Conservation (phyloP, 495 filamentous ascomycete genomes). For the Arthonia radiata region DNA sequence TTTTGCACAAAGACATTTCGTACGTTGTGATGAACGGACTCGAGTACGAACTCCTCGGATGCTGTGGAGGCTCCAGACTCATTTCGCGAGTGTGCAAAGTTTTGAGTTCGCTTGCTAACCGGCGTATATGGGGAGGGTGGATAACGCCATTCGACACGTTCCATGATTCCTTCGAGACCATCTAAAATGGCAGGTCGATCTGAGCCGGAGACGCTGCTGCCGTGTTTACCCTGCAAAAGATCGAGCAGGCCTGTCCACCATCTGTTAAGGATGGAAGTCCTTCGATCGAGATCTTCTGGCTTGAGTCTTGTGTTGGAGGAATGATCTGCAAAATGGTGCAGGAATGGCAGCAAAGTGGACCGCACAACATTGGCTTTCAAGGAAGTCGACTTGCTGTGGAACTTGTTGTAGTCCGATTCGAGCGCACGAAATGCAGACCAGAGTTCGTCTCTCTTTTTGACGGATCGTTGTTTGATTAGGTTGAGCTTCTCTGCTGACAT, state of each 20-base stretch:
- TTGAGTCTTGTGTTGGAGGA: conserved; percentile 38
- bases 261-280: conserved; percentile 63
- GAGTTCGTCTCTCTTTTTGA: conserved; percentile 56
- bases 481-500: conserved; percentile 16
- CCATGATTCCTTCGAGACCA: conserved; percentile 65
- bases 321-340: conserved; percentile 46
- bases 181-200: conserved; percentile 68
- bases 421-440: conserved; percentile 64
- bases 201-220: conserved; percentile 45
- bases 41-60: conserved; percentile 60
- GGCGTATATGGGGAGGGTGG: conserved; percentile 39
- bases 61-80: conserved; percentile 31
- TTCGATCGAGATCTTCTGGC: conserved; percentile 68
- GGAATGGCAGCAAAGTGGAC: conserved; percentile 57
- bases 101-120: conserved; percentile 22
- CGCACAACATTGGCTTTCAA: conserved; percentile 64
- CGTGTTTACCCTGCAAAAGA: conserved; percentile 52
- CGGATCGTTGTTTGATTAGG: conserved; percentile 12
- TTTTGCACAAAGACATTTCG: conserved; percentile 74
- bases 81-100: conserved; percentile 18
- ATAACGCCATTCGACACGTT: conserved; percentile 71
- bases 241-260: conserved; percentile 90
- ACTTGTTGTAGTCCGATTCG: conserved; percentile 62
- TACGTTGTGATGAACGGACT: conserved; percentile 88
- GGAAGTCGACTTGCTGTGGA: conserved; percentile 51